Evolutionary conservation across 2,329 filamentous ascomycete genomes (phyloP).

Genomic region (Colletotrichum gloeosporioides): DNA sequence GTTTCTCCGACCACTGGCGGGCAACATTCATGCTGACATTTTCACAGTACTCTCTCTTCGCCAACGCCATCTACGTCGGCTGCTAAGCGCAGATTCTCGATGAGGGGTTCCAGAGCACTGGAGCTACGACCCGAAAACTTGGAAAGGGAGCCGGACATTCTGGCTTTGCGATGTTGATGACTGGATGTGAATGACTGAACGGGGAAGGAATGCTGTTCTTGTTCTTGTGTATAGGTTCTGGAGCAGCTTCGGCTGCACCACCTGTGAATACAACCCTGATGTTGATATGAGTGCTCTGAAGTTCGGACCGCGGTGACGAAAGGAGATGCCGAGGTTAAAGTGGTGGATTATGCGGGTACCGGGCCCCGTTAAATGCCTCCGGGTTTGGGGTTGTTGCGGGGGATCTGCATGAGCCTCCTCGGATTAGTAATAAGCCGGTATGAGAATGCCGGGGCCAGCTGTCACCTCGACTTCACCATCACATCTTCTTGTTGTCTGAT

Average conservation of each 20-base stretch:
- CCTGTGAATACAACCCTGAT: background rate
- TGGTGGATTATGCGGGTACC: background rate
- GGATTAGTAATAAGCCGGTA: background rate
- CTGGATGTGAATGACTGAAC: background rate
- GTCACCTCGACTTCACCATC: background rate
- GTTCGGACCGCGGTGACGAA: background rate
- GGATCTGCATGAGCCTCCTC: background rate
- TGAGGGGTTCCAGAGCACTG: fast-evolving
- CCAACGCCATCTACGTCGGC: constrained; percentile 37
- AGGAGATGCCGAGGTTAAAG: background rate
- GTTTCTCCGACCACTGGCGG: fast-evolving
- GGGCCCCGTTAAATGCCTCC: background rate
- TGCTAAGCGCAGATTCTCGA: constrained; percentile 34
- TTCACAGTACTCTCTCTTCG: background rate
- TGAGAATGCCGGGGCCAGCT: background rate
- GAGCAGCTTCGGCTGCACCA: background rate
- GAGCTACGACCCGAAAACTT: background rate
- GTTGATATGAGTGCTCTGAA: background rate
- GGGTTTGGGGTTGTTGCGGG: background rate
- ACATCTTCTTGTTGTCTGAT: background rate
- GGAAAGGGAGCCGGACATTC: background rate
- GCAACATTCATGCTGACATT: background rate
- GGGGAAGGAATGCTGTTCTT: background rate
- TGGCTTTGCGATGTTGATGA: background rate
- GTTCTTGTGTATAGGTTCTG: background rate